Evolutionary conservation across 768 basidiomycete species (phyloP), one percentile per base, ranked within the genome.

Genomic region (Russula emetica): DNA sequence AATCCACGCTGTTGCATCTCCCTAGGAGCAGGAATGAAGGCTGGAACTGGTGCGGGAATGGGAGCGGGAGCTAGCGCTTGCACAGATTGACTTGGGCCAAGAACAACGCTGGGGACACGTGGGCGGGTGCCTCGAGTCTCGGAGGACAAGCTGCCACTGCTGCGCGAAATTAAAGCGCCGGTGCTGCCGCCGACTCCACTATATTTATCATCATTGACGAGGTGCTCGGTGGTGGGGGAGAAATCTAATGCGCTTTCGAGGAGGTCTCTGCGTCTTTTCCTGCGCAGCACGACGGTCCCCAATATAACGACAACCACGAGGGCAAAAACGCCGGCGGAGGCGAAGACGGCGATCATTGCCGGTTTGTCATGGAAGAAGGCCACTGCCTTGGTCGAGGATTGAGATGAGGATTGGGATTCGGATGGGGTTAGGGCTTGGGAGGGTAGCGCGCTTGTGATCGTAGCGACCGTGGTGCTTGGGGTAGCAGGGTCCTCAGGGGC

Each of bases 341-440:
- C 74, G 62, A 90, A 86, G 18, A 88, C 79, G 10, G 81, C 73
- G 8, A 83, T 83, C 47, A 82, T 80, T n/a, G 85, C 76, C n/a
- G 81, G 76, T 72, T 84, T 87, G 73, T 90, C 86, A 62, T 83
- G 73, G 42, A 90, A 71, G 74, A 91, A 90, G 13, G 78, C 69
- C 10, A 72, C 69, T n/a, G 67, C 34, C 0, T 72, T 18, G 10
- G 49, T 66, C 7, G 70, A 30, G 20, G 77, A 64, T 2, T 18
- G 38, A 18, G 75, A 36, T 2, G 34, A 73, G 50, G 14, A 30
- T 44, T 34, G 11, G 6, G 40, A 72, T 70, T 4, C 3, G 45
- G 45, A 11, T 47, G 45, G 45, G 9, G 0, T 11, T 22, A 8
- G 10, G 45, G 45, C n/a, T 47, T 22, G 34, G 22, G n/a, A n/a